phyloP scores from a whole-genome alignment of 1,284 basidiomycete genomes.

The Puccinia hordei region DNA sequence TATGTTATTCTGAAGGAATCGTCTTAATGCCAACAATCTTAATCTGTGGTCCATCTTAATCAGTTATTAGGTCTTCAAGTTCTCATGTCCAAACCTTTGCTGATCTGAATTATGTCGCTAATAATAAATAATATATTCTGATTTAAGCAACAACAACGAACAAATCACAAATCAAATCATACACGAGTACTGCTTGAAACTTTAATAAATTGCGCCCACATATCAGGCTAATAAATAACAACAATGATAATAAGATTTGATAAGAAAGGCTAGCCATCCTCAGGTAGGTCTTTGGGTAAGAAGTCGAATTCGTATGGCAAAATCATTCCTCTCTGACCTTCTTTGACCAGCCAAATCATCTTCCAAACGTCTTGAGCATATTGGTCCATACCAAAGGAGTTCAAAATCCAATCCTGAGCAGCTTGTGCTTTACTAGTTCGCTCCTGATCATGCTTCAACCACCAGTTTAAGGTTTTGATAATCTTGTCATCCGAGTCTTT shows the following conservation, averaged over 20 bases:
- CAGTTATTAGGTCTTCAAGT: too few species aligned
- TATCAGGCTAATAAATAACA: neutral
- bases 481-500: constrained; percentile 42
- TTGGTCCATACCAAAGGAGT: constrained; percentile 38
- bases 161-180: too few species aligned
- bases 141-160: too few species aligned
- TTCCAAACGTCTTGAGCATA: constrained; percentile 45
- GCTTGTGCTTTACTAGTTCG: constrained; percentile 38
- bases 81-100: too few species aligned
- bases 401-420: constrained; percentile 50
- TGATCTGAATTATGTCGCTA: too few species aligned
- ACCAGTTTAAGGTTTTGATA: constrained; percentile 40
- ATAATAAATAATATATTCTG: too few species aligned
- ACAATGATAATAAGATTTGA: too few species aligned
- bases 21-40: too few species aligned
- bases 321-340: constrained; percentile 39
- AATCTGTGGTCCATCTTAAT: too few species aligned
- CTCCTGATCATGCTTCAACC: constrained; percentile 45
- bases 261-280: constrained; percentile 36
- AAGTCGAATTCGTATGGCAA: constrained; percentile 50
- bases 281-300: constrained; percentile 22
- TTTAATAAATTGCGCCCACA: neutral
- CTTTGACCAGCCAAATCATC: constrained; percentile 42
- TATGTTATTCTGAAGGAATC: too few species aligned
- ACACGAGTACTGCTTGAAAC: too few species aligned